Evolutionary conservation across 352 stramenopile species (phyloP).

Genomic region (Globisporangium radiosum): DNA sequence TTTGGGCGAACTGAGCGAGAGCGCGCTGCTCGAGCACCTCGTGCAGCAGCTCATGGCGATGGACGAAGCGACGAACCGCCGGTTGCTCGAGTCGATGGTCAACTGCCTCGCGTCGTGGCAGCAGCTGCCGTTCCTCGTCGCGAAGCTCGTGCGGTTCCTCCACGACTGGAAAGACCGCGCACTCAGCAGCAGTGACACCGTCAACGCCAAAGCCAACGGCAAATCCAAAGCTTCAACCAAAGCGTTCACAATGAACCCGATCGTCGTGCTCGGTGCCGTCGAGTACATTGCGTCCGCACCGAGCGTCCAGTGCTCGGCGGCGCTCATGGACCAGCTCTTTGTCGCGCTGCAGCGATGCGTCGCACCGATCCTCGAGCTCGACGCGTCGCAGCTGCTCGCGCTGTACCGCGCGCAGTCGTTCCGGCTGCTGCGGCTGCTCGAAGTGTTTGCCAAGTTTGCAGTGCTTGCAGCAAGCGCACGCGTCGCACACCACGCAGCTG

Average conservation of each 20-base stretch:
- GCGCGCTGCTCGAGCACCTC: constrained; percentile 46
- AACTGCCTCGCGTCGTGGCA: constrained; percentile 73
- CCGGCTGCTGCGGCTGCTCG: constrained; percentile 53
- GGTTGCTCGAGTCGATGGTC: constrained; percentile 73
- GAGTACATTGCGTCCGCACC: constrained; percentile 60
- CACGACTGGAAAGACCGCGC: constrained; percentile 48
- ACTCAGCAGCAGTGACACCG: constrained; percentile 8
- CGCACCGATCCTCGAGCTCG: constrained; percentile 36
- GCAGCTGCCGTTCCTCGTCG: constrained; percentile 56
- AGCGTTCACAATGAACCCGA: constrained; percentile 37
- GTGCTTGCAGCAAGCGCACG: constrained; percentile 44
- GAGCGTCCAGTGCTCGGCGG: constrained; percentile 35
- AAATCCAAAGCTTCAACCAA: constrained; percentile 24
- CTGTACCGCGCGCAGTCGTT: constrained; percentile 50
- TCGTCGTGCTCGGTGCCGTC: constrained; percentile 51
- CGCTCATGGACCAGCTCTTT: constrained; percentile 41
- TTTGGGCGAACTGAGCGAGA: constrained; percentile 55
- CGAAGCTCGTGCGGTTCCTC: constrained; percentile 54
- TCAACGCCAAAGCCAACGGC: constrained; percentile 21
- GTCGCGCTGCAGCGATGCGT: constrained; percentile 33
- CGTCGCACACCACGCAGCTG: constrained; percentile 40
- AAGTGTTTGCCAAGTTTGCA: constrained; percentile 62
- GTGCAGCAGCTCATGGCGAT: constrained; percentile 67
- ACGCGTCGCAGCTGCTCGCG: constrained; percentile 29
- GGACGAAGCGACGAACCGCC: constrained; percentile 64